A percentile compares a stretch with the other conserved stretches of the same genome.
Conservation (phyloP, 1,284 basidiomycete genomes). For the Ustilago cynodontis region DNA sequence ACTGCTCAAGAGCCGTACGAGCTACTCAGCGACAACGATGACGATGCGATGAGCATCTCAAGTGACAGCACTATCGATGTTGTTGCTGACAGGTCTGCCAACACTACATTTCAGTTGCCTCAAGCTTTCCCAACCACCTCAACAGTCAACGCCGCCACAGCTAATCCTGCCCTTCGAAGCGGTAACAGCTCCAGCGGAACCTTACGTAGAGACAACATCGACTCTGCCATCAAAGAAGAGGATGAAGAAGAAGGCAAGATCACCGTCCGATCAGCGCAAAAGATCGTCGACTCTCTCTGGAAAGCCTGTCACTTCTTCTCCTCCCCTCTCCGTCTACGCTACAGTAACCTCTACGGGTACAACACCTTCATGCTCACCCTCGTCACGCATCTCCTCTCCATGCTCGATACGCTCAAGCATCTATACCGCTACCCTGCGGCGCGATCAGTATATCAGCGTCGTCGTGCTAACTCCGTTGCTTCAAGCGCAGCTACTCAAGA, state of each 20-base stretch:
- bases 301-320: slow-evolving; percentile 32
- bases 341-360: slow-evolving; percentile 40
- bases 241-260: slow-evolving; percentile 27
- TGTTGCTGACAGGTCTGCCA: background rate
- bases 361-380: slow-evolving; percentile 48
- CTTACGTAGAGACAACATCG: background rate
- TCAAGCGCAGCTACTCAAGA: slow-evolving; percentile 4
- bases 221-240: background rate
- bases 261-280: slow-evolving; percentile 11
- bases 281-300: slow-evolving; percentile 37
- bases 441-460: background rate
- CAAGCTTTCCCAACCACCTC: background rate
- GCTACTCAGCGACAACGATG: slow-evolving; percentile 5
- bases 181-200: background rate
- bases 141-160: background rate
- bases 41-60: slow-evolving; percentile 4
- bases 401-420: slow-evolving; percentile 39
- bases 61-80: slow-evolving; percentile 7
- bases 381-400: slow-evolving; percentile 20
- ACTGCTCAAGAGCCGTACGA: slow-evolving; percentile 7
- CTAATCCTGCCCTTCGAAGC: background rate
- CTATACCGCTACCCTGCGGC: slow-evolving; percentile 9
- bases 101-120: background rate
- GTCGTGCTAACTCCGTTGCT: background rate
- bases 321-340: slow-evolving; percentile 22